Percentiles rank a stretch among this genome's conserved stretches.
These are phyloP conservation scores for Prunus kanzakura DNA, from an alignment of 306 rosid genomes.

Conservation along the genomic window DNA sequence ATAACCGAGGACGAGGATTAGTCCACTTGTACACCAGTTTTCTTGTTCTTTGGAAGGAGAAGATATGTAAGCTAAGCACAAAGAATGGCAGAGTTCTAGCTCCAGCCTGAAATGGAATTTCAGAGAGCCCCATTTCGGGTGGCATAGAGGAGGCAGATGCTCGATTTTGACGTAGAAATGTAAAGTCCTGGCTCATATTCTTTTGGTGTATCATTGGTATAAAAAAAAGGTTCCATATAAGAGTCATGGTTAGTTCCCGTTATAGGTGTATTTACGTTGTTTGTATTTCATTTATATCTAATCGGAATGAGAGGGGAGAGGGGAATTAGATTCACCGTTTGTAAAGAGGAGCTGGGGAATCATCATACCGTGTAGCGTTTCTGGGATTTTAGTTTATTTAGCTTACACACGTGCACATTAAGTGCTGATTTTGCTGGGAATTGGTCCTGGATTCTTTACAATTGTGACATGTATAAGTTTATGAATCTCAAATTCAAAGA, in stretches of 20 bases:
- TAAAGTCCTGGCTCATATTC: slow-evolving; percentile 42
- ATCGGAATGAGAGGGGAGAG: background rate
- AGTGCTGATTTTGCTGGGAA: slow-evolving; percentile 8
- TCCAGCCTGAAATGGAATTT: slow-evolving; percentile 19
- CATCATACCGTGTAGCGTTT: slow-evolving; percentile 23
- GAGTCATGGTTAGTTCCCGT: slow-evolving; percentile 10
- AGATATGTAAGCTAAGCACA: background rate
- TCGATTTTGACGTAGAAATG: slow-evolving; percentile 40
- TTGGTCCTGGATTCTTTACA: background rate
- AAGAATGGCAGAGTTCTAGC: background rate
- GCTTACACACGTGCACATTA: slow-evolving; percentile 4
- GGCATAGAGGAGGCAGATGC: slow-evolving; percentile 23
- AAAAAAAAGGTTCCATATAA: slow-evolving; percentile 27
- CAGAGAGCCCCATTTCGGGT: slow-evolving; percentile 23
- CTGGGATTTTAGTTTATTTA: slow-evolving; percentile 27
- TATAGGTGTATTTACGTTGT: slow-evolving; percentile 13
- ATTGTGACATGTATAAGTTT: background rate
- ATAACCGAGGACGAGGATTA: slow-evolving; percentile 80
- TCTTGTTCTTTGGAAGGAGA: slow-evolving; percentile 8
- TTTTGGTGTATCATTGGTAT: slow-evolving; percentile 31
- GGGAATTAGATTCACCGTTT: slow-evolving; percentile 24
- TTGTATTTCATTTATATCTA: background rate
- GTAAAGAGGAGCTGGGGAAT: slow-evolving; percentile 67
- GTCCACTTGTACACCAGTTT: slow-evolving; percentile 16
- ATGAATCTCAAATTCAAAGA: background rate